A percentile compares a stretch with the other conserved stretches of the same genome.
phyloP scores from a whole-genome alignment of 106 monocot genomes.

The Dendrobium nobile region DNA sequence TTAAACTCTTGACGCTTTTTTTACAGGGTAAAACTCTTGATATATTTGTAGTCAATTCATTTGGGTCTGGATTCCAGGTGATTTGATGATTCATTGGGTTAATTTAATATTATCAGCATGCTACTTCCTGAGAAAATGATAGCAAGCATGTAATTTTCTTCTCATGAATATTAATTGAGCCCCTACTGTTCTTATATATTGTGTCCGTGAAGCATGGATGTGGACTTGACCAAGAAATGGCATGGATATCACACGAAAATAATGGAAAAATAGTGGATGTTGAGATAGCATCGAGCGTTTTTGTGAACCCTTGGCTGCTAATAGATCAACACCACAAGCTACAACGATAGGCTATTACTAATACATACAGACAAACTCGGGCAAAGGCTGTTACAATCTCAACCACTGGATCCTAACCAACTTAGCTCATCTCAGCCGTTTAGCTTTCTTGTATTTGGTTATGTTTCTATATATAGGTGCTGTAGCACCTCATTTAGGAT shows the following conservation, averaged over 20 bases:
- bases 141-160: neutral
- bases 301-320: no score
- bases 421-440: no score
- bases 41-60: constrained; percentile 97
- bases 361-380: no score
- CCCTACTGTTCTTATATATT: neutral
- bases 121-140: neutral
- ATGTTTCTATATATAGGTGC: no score
- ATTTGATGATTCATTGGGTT: constrained; percentile 4
- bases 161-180: neutral
- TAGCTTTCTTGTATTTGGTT: no score
- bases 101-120: neutral
- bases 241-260: neutral
- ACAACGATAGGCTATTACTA: no score
- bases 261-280: neutral
- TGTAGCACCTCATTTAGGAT: no score
- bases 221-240: neutral
- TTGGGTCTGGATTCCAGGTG: constrained; percentile 99
- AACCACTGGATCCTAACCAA: no score
- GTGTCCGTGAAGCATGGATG: neutral
- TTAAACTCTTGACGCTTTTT: neutral
- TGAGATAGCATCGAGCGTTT: no score
- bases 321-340: no score
- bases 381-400: no score
- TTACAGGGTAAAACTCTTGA: constrained; percentile 84